Conservation (phyloP, 1,284 basidiomycete genomes). For the Mycena sp. region DNA sequence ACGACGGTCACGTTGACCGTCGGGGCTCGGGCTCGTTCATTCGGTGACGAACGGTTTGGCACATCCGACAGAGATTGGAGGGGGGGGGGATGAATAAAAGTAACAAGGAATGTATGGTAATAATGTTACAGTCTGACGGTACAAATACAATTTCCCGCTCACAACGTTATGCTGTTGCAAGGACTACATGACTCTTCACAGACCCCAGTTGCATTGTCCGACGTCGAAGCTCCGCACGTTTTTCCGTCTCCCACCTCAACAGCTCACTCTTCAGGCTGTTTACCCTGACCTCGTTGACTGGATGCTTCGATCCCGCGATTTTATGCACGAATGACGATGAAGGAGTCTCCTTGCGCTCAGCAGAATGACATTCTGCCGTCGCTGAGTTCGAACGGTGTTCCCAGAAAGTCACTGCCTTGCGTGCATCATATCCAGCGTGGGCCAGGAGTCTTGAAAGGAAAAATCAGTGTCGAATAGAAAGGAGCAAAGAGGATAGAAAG, state of each 20-base stretch:
- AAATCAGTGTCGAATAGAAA: constrained; percentile 4
- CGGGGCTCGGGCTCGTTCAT: too few relatives aligned
- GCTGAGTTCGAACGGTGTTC: constrained; percentile 53
- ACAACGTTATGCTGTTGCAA: constrained; percentile 18
- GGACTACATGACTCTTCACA: constrained; percentile 16
- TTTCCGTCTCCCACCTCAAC: constrained; percentile 68
- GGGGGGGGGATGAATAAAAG: constrained; percentile 18
- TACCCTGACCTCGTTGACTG: constrained; percentile 68
- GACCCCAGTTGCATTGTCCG: not conserved
- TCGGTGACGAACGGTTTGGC: too few relatives aligned
- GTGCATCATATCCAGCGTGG: constrained; percentile 86
- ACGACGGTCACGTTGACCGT: too few relatives aligned
- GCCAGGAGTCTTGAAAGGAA: constrained; percentile 74
- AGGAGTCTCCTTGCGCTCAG: constrained; percentile 20
- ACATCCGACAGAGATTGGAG: not conserved
- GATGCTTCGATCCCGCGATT: constrained; percentile 66
- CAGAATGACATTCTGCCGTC: constrained; percentile 41
- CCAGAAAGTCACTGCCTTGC: constrained; percentile 80
- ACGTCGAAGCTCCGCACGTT: constrained; percentile 41
- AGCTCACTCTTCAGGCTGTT: constrained; percentile 70
- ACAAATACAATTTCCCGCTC: constrained; percentile 13
- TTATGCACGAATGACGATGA: constrained; percentile 40
- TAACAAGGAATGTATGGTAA: constrained; percentile 20
- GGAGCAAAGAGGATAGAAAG: constrained; percentile 2
- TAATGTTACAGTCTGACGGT: constrained; percentile 22